Percentiles rank a stretch among this genome's conserved stretches.
These are phyloP conservation scores for Ailanthus altissimus DNA, from an alignment of 345 rosid species.

Conservation along the genomic window DNA sequence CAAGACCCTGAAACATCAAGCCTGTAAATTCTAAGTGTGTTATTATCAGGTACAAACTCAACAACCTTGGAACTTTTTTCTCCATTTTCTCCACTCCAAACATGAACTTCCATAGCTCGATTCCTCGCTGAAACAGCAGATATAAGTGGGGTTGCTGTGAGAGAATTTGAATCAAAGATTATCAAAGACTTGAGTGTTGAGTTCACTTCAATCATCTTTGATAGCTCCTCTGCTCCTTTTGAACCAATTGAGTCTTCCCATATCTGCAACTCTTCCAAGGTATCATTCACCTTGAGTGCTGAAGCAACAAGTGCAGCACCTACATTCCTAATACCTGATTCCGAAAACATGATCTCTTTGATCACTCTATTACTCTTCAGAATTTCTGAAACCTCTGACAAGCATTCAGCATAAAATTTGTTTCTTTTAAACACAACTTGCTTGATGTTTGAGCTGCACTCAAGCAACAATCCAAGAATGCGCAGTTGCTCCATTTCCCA, in stretches of 20 bases:
- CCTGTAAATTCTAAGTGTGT: constrained; percentile 64
- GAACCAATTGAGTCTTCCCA: constrained; percentile 97
- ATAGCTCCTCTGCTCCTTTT: constrained; percentile 88
- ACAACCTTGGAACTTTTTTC: constrained; percentile 72
- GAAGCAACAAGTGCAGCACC: constrained; percentile 70
- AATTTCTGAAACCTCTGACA: constrained; percentile 55
- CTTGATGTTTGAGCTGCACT: constrained; percentile 53
- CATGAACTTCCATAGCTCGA: constrained; percentile 75
- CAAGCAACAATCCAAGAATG: constrained; percentile 57
- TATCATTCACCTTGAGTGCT: constrained; percentile 67
- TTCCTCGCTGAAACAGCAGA: constrained; percentile 90
- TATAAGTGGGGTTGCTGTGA: constrained; percentile 76
- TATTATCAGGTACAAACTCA: constrained; percentile 73
- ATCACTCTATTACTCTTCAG: constrained; percentile 56
- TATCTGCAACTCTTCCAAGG: constrained; percentile 87
- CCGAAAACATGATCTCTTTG: constrained; percentile 62
- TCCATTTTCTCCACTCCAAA: constrained; percentile 69
- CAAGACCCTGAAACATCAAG: constrained; percentile 68
- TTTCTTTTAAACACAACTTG: constrained; percentile 63
- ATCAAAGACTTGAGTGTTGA: constrained; percentile 72
- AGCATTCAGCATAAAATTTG: constrained; percentile 52
- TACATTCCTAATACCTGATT: constrained; percentile 49
- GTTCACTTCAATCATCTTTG: constrained; percentile 89
- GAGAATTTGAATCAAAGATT: constrained; percentile 65
- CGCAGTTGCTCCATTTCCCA: constrained; percentile 66